Base-by-base conservation (phyloP, 2,329 filamentous ascomycete species). In the Fusarium albosuccineum region DNA sequence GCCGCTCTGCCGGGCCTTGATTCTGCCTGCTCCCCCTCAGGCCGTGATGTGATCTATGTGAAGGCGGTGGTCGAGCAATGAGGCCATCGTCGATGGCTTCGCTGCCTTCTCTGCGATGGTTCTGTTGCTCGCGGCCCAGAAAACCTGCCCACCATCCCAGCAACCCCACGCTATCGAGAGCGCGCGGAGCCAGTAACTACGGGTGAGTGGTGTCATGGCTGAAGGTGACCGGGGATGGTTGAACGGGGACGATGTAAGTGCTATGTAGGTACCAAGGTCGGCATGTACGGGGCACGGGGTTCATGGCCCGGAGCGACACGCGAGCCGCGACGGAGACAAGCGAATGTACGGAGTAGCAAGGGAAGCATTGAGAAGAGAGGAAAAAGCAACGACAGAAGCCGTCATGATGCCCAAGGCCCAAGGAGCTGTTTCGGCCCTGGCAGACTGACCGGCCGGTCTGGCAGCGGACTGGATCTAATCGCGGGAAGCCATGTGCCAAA, bases 11-110 rank as follows among this genome's bases (percentile, higher is more conserved):
- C 50, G 44, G 50, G 57, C 52, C 60, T 64, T 54, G 58, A 29
- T 55, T 45, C 40, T 39, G 54, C 64, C 51, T 16, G 64, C 29
- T 44, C 44, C 56, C 44, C 58, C 64, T 68, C 63, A 22, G 68
- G 60, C 64, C 62, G 67, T 71, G 54, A 72, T 72, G 51, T 60
- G 66, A 70, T 70, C 67, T 63, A 60, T 63, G 59, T 64, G 56
- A 50, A 53, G 62, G 68, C 62, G 67, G 63, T 67, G 58, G 62
- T 70, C 34, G 52, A 61, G 61, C 59, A 62, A 69, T 73, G 71
- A 72, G 71, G 60, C 71, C 71, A 73, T 73, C 70, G 46, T 70
- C 62, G 53, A 68, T 57, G 57, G 22, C 67, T 62, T 46, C 45
- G 26, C 48, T 45, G 40, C 39, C 37, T 46, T 41, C 55, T 68